phyloP scores from a whole-genome alignment of 2,329 filamentous ascomycete species.

The Epichloe brachyelytri region DNA sequence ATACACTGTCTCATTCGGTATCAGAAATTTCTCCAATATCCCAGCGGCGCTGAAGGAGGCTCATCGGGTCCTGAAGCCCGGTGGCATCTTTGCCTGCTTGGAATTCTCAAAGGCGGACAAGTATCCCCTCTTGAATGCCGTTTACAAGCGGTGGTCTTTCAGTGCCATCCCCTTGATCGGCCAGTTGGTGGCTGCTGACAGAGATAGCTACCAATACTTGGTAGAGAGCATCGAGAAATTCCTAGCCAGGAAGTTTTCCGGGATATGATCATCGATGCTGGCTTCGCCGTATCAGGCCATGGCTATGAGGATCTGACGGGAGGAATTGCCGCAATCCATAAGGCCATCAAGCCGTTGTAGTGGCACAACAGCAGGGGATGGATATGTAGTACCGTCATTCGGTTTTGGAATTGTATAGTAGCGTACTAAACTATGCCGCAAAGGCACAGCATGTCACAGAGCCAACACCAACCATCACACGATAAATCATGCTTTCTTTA shows the following conservation, averaged over 20 bases:
- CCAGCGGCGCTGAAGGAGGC: constrained; percentile 71
- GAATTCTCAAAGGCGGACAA: constrained; percentile 81
- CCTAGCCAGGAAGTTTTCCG: constrained; percentile 71
- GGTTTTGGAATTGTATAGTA: background rate
- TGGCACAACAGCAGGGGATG: background rate
- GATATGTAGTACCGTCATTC: background rate
- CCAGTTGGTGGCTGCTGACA: constrained; percentile 83
- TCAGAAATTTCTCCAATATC: constrained; percentile 93
- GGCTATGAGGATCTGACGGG: constrained; percentile 86
- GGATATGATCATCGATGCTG: constrained; percentile 69
- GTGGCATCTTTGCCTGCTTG: constrained; percentile 89
- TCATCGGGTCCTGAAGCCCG: constrained; percentile 78
- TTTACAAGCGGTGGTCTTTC: constrained; percentile 96
- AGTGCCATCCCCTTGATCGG: constrained; percentile 88
- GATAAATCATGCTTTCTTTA: background rate
- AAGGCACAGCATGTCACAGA: constrained; percentile 3
- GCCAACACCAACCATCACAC: constrained; percentile 12
- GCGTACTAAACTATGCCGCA: constrained; percentile 1
- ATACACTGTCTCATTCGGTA: constrained; percentile 96
- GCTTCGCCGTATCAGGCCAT: constrained; percentile 69
- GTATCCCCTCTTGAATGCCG: constrained; percentile 62
- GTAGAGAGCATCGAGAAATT: constrained; percentile 96
- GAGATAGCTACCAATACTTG: constrained; percentile 95
- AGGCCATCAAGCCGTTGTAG: constrained; percentile 70
- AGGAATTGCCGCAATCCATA: constrained; percentile 91